phyloP scores from a whole-genome alignment of 176 grass and related monocot genomes.

The Echinochloa phyllopogon region DNA sequence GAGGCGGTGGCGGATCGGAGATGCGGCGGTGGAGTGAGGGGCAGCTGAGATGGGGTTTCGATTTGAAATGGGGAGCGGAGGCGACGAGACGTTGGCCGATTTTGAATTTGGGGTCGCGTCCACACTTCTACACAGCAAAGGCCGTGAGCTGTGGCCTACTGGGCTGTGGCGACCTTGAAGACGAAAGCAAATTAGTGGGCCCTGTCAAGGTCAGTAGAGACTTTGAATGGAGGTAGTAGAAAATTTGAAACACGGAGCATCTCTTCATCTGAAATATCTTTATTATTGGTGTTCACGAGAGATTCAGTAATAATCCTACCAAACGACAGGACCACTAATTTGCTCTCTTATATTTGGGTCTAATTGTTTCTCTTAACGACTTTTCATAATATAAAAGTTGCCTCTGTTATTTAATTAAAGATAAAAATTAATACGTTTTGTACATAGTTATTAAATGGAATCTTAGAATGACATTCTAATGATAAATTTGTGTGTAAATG shows the following conservation, averaged over 20 bases:
- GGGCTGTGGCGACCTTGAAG: not conserved
- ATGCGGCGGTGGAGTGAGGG: not conserved
- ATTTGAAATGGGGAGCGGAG: conserved; percentile 57
- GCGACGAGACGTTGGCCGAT: conserved; percentile 45
- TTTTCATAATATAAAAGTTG: too few relatives aligned
- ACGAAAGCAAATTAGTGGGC: conserved; percentile 5
- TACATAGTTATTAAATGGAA: too few relatives aligned
- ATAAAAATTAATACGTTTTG: too few relatives aligned
- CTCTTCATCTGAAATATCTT: not conserved
- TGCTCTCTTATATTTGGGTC: too few relatives aligned
- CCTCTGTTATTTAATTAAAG: too few relatives aligned
- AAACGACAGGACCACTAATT: not conserved
- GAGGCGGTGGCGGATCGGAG: conserved; percentile 35
- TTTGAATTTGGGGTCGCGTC: conserved; percentile 49
- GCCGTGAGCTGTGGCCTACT: not conserved
- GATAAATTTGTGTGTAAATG: too few relatives aligned
- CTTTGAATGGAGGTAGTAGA: not conserved
- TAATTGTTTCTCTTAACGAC: too few relatives aligned
- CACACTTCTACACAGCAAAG: not conserved
- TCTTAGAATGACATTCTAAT: too few relatives aligned
- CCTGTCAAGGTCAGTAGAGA: not conserved
- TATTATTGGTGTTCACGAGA: not conserved
- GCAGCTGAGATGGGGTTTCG: conserved; percentile 26
- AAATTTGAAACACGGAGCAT: not conserved
- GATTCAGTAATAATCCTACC: not conserved